Evolutionary conservation across 805 yeast genomes (phyloP), one percentile per base, ranked within the genome.

Genomic region (Phaffomyces opuntiae): DNA sequence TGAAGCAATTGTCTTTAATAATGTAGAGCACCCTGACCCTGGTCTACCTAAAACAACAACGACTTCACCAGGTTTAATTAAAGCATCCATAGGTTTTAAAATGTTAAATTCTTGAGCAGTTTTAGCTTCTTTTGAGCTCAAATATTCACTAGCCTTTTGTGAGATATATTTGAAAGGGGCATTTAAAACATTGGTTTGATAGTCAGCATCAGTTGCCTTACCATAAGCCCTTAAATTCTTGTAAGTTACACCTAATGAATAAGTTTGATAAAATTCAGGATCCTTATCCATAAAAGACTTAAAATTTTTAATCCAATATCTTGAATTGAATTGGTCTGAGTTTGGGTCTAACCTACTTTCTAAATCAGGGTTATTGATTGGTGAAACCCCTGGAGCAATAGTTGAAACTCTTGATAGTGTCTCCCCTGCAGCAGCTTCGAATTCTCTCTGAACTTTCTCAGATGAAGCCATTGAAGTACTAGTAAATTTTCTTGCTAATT

Each of bases 1-100:
- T n/a, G 80, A 60, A 35, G 82, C 67, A 34, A 81, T 68, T 7
- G 84, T 73, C 54, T 81, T 81, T 54, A 82, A 66, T 42, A 81
- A 65, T 0, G 88, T 81, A 3, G 87, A 74, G 60, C 88, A 82
- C 52, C 89, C 88, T n/a, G 87, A 78, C 56, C 88, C 88, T 1
- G 88, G 88, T 63, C 85, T 73, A 42, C 89, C 89, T 45, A 82
- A 64, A n/a, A 82, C 88, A 42, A 83, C 83, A 9, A 83, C 73
- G 40, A 83, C 66, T 49, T 80, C 81, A 41, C 88, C 87, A 3
- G 85, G 80, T 43, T 65, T 66, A 46, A 80, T 67, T 3, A 75
- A 44, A 14, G 81, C 87, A 56, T 81, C 86, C 84, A 80, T 80
- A 33, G 83, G 73, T 57, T 80, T 80, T 62, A 72, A 68, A 53